Evolutionary conservation across 2,329 filamentous ascomycete species (phyloP), one percentile per base, ranked within the genome.

Genomic region (Sordariomycetes sp.): DNA sequence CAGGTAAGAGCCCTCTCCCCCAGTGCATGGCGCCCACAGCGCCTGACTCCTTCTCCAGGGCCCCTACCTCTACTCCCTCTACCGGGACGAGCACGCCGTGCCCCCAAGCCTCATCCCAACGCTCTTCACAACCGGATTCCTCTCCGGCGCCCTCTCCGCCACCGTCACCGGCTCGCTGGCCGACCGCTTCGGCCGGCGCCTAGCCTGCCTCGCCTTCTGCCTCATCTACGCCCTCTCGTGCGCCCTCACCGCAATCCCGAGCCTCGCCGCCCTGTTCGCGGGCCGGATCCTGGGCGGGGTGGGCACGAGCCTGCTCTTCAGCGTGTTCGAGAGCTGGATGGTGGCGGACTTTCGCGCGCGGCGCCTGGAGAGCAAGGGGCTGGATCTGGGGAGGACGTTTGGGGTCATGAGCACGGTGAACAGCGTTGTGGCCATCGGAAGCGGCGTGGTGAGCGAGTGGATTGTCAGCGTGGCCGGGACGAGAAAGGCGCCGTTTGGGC

Each of bases 261-360:
- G 53, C 11, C 59, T 76, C 1, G 65, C 68, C 4, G 56, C 80
- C 12, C 69, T 86, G 5, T 77, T 82, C 57, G 58, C 73, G 1
- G 82, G 82, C 14, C 72, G 82, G 54, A 66, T 79, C 0, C 72
- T 83, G 3, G 80, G 79, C 24, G 82, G 82, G 0, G 60, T 84
- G 53, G 77, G 75, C 32, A 79, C 80, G 37, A 82, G 79, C 28
- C 67, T 85, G 48, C 71, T 85, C 34, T 84, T 80, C 70, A 81
- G 75, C 51, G 78, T 76, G 5, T 83, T 84, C 61, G 81, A 85
- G 66, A 80, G 78, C 63, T 85, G 81, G 81, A 79, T 85, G 72
- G 76, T 85, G 32, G 75, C 78, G 3, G 79, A 82, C 61, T 81
- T 76, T 61, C 74, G 78, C 60, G 69, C 70, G 58, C 69, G 74